A percentile compares a stretch with the other conserved stretches of the same genome.
phyloP scores from a whole-genome alignment of 2,329 filamentous ascomycete genomes.

The Alternaria triticimaculans region DNA sequence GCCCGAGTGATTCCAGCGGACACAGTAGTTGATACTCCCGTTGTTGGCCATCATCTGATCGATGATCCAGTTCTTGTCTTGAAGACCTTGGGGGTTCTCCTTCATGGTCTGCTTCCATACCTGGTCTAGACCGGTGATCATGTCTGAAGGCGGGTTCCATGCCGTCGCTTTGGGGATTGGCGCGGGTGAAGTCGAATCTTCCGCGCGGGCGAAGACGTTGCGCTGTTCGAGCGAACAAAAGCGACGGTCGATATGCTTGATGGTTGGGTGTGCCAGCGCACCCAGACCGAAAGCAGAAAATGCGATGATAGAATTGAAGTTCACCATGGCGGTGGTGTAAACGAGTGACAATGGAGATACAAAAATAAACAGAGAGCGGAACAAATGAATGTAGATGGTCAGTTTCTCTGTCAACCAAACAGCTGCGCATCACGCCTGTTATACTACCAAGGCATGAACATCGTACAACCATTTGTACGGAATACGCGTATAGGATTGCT shows the following conservation, averaged over 20 bases:
- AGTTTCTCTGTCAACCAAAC: too few relatives aligned
- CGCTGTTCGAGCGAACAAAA: slow-evolving; percentile 26
- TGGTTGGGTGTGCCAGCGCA: slow-evolving; percentile 32
- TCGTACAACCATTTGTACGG: background rate
- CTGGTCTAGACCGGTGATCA: slow-evolving; percentile 34
- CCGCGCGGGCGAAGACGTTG: slow-evolving; percentile 18
- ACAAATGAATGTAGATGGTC: background rate
- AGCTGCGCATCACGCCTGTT: background rate
- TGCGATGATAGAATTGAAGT: slow-evolving; percentile 21
- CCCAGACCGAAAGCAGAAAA: slow-evolving; percentile 21
- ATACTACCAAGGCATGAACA: background rate
- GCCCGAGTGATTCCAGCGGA: slow-evolving; percentile 54
- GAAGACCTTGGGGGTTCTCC: slow-evolving; percentile 29
- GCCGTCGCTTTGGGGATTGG: slow-evolving; percentile 26
- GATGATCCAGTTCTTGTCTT: slow-evolving; percentile 41
- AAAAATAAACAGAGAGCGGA: background rate
- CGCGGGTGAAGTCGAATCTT: slow-evolving; percentile 17
- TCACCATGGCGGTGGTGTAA: slow-evolving; percentile 20
- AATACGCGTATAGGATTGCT: background rate
- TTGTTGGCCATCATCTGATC: slow-evolving; percentile 39
- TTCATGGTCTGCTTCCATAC: slow-evolving; percentile 34
- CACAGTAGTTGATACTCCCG: slow-evolving; percentile 51
- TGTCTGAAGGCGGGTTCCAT: slow-evolving; percentile 32
- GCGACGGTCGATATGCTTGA: slow-evolving; percentile 32
- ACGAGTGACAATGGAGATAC: background rate